phyloP scores from a whole-genome alignment of 768 basidiomycete species.

The Megacollybia marginata region DNA sequence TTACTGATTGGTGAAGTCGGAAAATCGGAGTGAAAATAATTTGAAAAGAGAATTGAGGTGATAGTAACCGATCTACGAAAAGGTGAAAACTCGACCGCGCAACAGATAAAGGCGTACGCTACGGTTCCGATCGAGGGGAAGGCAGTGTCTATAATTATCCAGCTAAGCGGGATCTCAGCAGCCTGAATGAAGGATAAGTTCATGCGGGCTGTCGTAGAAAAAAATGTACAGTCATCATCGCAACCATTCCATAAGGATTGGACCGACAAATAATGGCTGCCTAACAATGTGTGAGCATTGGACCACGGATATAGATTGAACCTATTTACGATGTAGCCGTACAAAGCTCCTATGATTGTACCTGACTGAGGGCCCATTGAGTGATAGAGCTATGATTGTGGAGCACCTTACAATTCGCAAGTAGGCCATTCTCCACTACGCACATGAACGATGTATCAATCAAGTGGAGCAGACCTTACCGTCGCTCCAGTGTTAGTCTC shows the following conservation, averaged over 20 bases:
- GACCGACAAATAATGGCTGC: constrained; percentile 28
- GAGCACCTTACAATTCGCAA: constrained; percentile 30
- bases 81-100: neutral
- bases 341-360: constrained; percentile 24
- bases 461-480: constrained; percentile 6
- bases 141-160: constrained; percentile 31
- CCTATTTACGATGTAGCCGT: constrained; percentile 25
- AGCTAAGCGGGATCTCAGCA: constrained; percentile 38
- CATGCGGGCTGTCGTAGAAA: neutral
- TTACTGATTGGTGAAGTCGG: constrained; percentile 21
- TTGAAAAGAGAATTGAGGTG: constrained; percentile 31
- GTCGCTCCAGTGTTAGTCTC: constrained; percentile 48
- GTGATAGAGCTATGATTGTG: neutral
- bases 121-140: constrained; percentile 35
- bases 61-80: constrained; percentile 30
- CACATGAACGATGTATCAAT: neutral
- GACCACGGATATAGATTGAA: neutral
- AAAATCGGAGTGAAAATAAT: constrained; percentile 19
- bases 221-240: constrained; percentile 27
- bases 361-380: constrained; percentile 15
- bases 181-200: constrained; percentile 14
- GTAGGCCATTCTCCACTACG: constrained; percentile 34
- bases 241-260: constrained; percentile 36
- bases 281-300: constrained; percentile 13
- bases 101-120: constrained; percentile 22